phyloP scores from a whole-genome alignment of 2,329 filamentous ascomycete species.

The Trichoderma lentiforme region DNA sequence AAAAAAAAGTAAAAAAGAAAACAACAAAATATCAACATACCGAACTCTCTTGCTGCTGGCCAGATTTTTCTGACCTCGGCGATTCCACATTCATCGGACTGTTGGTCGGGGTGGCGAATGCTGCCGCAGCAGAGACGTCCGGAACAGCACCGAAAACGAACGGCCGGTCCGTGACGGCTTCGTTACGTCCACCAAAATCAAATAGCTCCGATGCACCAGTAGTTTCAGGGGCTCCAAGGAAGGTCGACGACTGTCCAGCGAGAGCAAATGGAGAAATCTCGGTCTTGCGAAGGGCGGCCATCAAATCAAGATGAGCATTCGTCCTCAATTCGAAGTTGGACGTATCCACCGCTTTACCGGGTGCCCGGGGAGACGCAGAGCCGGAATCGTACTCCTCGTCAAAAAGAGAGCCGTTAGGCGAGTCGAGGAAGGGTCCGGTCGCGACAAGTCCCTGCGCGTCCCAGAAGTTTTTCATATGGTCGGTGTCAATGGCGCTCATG shows the following conservation, averaged over 20 bases:
- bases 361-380: conserved; percentile 45
- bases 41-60: conserved; percentile 40
- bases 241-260: conserved; percentile 18
- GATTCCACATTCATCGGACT: conserved; percentile 30
- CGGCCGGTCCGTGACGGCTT: conserved; percentile 46
- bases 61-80: conserved; percentile 36
- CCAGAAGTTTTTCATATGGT: conserved; percentile 32
- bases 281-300: not conserved
- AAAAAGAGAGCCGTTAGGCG: conserved; percentile 41
- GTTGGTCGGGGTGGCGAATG: conserved; percentile 36
- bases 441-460: conserved; percentile 35
- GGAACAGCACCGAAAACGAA: conserved; percentile 59
- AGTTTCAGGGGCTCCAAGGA: not conserved
- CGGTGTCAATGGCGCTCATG: conserved; percentile 30
- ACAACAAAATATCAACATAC: conserved; percentile 32
- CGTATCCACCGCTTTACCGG: conserved; percentile 40
- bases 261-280: conserved; percentile 34
- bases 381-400: conserved; percentile 53
- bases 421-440: conserved; percentile 40
- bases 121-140: conserved; percentile 51
- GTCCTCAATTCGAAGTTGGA: conserved; percentile 33
- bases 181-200: conserved; percentile 34
- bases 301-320: not conserved
- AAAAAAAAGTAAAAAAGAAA: not conserved
- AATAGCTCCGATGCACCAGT: conserved; percentile 27